phyloP scores from a whole-genome alignment of 1,139 yeast species.

The Diutina catenulata region DNA sequence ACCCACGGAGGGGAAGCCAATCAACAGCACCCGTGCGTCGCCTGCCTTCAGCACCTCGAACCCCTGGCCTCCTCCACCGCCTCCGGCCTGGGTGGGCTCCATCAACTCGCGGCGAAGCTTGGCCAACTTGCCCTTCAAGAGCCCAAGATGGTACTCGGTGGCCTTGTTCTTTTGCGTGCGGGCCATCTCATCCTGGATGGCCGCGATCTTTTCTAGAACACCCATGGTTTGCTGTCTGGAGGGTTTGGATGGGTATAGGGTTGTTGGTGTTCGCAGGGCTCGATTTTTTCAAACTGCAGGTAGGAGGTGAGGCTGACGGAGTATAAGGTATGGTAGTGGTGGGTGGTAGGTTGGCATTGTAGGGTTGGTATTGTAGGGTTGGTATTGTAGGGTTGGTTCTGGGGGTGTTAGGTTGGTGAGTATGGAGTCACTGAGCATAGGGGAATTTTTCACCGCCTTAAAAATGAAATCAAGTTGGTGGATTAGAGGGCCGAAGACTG shows the following conservation, averaged over 20 bases:
- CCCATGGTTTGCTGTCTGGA: constrained; percentile 9
- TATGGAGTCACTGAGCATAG: no score
- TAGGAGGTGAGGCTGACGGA: no score
- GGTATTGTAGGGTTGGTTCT: no score
- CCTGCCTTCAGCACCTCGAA: constrained; percentile 95
- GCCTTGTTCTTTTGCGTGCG: constrained; percentile 97
- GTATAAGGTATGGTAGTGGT: no score
- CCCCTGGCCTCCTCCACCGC: constrained; percentile 77
- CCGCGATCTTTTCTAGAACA: constrained; percentile 59
- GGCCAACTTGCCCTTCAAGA: constrained; percentile 91
- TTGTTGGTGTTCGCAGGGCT: not conserved
- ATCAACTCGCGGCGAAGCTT: constrained; percentile 81
- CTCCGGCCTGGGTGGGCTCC: constrained; percentile 65
- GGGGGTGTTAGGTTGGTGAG: no score
- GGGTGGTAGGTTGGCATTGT: no score
- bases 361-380: no score
- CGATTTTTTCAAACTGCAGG: not conserved
- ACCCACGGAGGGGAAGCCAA: constrained; percentile 97
- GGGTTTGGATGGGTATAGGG: not conserved
- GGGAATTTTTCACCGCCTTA: no score
- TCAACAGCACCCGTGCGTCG: constrained; percentile 88
- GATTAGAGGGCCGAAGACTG: no score
- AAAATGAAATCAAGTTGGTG: no score
- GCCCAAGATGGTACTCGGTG: constrained; percentile 92
- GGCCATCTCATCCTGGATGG: constrained; percentile 87